Evolutionary conservation across 1,139 yeast genomes (phyloP).

Genomic region (Martiniozyma asiatica): DNA sequence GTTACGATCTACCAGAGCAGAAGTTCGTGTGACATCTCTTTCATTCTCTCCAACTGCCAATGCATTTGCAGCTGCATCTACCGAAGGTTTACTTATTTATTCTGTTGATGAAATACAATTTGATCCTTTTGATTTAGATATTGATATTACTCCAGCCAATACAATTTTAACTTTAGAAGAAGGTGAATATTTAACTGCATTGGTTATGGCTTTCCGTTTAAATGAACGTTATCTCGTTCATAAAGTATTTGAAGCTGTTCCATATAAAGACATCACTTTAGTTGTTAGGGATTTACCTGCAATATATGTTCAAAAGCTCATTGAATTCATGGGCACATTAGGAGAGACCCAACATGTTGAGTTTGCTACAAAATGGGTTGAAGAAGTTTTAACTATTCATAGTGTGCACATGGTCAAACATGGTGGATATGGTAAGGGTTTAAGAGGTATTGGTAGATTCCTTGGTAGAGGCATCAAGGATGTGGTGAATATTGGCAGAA

Average conservation of each 20-base stretch:
- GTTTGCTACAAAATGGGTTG: conserved; percentile 73
- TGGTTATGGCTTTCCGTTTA: conserved; percentile 88
- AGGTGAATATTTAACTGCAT: conserved; percentile 65
- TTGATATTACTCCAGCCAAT: conserved; percentile 80
- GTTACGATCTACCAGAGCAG: conserved; percentile 65
- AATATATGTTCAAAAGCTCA: conserved; percentile 58
- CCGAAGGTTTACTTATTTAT: conserved; percentile 81
- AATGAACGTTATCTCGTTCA: conserved; percentile 71
- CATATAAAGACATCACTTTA: conserved; percentile 52
- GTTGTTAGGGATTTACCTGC: conserved; percentile 60
- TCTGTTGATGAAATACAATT: conserved; percentile 72
- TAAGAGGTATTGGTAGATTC: conserved; percentile 67
- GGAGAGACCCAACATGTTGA: conserved; percentile 80
- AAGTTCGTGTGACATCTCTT: conserved; percentile 63
- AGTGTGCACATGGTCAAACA: conserved; percentile 62
- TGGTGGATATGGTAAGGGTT: conserved; percentile 52
- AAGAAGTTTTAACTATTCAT: conserved; percentile 52
- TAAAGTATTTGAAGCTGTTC: conserved; percentile 58
- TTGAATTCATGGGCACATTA: conserved; percentile 60
- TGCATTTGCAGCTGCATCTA: conserved; percentile 89
- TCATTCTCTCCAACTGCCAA: conserved; percentile 84
- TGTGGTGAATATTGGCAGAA: conserved; percentile 30
- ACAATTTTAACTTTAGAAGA: conserved; percentile 53
- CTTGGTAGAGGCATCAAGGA: conserved; percentile 68
- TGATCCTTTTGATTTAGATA: conserved; percentile 91